Evolutionary conservation across 305 asterid species (phyloP).

Genomic region (Solanum hybrid): DNA sequence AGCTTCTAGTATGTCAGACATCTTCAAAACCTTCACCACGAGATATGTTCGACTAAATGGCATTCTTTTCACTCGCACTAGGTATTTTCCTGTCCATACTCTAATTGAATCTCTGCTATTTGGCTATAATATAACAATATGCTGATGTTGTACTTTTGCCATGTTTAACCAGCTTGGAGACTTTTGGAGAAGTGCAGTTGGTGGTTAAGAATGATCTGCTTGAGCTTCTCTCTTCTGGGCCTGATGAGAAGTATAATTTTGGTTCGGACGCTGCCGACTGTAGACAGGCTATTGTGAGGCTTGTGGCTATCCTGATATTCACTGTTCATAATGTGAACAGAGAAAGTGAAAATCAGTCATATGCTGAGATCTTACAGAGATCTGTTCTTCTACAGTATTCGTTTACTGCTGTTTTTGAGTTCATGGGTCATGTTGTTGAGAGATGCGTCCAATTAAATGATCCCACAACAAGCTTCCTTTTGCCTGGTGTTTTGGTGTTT

Average conservation of each 20-base stretch:
- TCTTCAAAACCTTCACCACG: conserved; percentile 46
- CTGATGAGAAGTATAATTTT: conserved; percentile 54
- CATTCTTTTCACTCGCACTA: conserved; percentile 80
- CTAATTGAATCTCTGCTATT: not conserved
- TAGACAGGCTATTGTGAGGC: conserved; percentile 58
- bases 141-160: conserved; percentile 10
- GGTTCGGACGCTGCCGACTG: conserved; percentile 73
- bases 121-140: not conserved
- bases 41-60: conserved; percentile 82
- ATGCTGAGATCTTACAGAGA: conserved; percentile 89
- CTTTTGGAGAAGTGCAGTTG: conserved; percentile 63
- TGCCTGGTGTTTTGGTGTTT: conserved; percentile 87
- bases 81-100: conserved; percentile 34
- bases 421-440: conserved; percentile 68
- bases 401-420: conserved; percentile 67
- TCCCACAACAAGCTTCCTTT: conserved; percentile 63
- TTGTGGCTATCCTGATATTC: conserved; percentile 68
- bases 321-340: conserved; percentile 66
- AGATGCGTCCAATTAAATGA: conserved; percentile 68
- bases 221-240: conserved; percentile 67
- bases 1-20: conserved; percentile 30
- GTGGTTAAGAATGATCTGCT: conserved; percentile 52
- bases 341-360: conserved; percentile 82
- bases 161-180: conserved; percentile 64
- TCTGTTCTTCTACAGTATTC: conserved; percentile 85